Percentiles rank a stretch among this genome's conserved stretches.
phyloP scores from a whole-genome alignment of 1,284 basidiomycete genomes.

The Cutaneotrichosporon dermatis region DNA sequence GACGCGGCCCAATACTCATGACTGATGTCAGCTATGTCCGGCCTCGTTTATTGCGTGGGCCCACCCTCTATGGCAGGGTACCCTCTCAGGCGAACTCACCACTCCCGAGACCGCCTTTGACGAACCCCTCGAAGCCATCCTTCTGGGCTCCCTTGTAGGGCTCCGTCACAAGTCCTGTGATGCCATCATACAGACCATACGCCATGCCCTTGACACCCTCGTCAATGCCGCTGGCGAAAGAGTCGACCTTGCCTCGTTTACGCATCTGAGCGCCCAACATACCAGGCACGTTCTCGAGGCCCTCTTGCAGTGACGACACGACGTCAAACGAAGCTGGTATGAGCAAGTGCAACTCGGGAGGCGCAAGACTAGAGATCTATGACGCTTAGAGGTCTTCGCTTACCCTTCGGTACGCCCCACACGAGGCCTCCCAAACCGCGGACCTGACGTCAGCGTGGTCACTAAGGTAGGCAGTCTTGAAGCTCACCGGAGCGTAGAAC shows the following conservation, averaged over 20 bases:
- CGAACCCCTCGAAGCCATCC: slow-evolving; percentile 34
- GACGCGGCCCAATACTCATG: slow-evolving; percentile 52
- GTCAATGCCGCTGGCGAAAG: slow-evolving; percentile 52
- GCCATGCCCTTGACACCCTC: slow-evolving; percentile 51
- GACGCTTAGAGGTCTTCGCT: background rate
- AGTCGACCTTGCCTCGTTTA: slow-evolving; percentile 49
- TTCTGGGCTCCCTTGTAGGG: slow-evolving; percentile 54
- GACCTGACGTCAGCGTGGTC: slow-evolving; percentile 23
- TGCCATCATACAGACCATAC: slow-evolving; percentile 55
- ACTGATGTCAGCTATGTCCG: slow-evolving; percentile 15
- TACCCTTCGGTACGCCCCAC: slow-evolving; percentile 48
- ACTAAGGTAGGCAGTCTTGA: background rate
- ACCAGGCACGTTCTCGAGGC: slow-evolving; percentile 53
- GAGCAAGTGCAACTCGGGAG: background rate
- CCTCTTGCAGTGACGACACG: slow-evolving; percentile 51
- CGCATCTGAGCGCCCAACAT: slow-evolving; percentile 53
- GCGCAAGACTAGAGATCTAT: too few relatives aligned
- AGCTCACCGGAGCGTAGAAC: slow-evolving; percentile 49
- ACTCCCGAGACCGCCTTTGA: slow-evolving; percentile 5
- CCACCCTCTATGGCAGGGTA: too few relatives aligned
- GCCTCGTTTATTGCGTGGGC: too few relatives aligned
- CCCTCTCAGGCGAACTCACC: slow-evolving; percentile 27
- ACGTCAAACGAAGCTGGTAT: slow-evolving; percentile 44
- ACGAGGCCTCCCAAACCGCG: slow-evolving; percentile 54
- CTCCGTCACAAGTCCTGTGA: slow-evolving; percentile 56